A percentile compares a stretch with the other conserved stretches of the same genome.
These are phyloP conservation scores for Intubia oerlemansii DNA, from an alignment of 2,329 filamentous ascomycete species.

Conservation along the genomic window DNA sequence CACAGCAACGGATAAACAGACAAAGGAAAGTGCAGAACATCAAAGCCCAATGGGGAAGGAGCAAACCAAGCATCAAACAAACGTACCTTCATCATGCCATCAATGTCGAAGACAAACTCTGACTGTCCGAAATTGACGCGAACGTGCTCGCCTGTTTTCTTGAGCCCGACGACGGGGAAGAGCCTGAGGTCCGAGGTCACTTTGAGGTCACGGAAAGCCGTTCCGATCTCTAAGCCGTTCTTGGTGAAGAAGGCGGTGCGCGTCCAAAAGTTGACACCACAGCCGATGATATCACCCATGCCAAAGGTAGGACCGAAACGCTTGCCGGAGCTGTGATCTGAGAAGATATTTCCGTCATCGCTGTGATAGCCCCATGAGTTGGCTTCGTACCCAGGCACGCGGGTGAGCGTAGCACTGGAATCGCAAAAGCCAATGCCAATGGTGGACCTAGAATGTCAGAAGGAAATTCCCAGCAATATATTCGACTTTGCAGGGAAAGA, in stretches of 20 bases:
- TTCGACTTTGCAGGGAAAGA: too few species aligned
- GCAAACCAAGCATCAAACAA: too few species aligned
- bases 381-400: constrained; percentile 44
- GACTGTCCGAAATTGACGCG: constrained; percentile 46
- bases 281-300: constrained; percentile 37
- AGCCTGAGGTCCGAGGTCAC: constrained; percentile 26
- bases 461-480: too few species aligned
- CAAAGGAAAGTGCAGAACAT: too few species aligned
- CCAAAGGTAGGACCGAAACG: constrained; percentile 34
- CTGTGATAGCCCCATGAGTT: constrained; percentile 50
- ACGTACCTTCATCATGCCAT: constrained; percentile 63
- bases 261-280: constrained; percentile 42
- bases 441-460: constrained; percentile 22
- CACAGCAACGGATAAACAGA: too few species aligned
- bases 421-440: constrained; percentile 42
- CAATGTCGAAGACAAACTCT: constrained; percentile 81
- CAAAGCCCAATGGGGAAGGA: too few species aligned
- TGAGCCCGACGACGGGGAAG: constrained; percentile 47
- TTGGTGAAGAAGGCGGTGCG: constrained; percentile 48
- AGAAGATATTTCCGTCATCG: constrained; percentile 42
- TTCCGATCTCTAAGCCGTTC: constrained; percentile 36
- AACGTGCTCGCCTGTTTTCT: constrained; percentile 39
- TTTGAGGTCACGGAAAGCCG: constrained; percentile 45
- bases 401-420: constrained; percentile 27
- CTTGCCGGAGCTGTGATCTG: constrained; percentile 32